Conservation (phyloP, 371 early-diverging fungal species). For the Dinochytrium kinnereticum region DNA sequence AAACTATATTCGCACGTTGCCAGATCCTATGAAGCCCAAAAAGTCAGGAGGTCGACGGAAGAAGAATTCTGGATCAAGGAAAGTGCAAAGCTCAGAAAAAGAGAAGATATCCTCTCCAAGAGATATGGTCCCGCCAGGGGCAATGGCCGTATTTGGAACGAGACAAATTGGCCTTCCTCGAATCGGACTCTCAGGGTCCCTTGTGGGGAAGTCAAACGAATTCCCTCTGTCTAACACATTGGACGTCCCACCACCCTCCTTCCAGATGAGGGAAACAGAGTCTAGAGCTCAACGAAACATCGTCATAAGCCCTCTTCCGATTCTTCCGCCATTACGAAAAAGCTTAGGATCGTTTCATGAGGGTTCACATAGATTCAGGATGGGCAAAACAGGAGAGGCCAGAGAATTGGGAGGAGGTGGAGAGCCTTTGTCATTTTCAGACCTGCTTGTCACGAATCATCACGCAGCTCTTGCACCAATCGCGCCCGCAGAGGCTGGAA, state of each 20-base stretch:
- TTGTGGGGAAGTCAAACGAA: background rate
- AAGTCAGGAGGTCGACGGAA: background rate
- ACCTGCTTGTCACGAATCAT: background rate
- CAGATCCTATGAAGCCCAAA: background rate
- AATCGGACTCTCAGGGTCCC: background rate
- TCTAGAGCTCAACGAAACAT: background rate
- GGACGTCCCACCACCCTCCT: background rate
- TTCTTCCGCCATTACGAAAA: conserved; percentile 3
- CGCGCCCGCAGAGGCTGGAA: conserved; percentile 3
- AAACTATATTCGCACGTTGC: background rate
- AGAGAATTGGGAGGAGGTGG: background rate
- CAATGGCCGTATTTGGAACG: conserved; percentile 11
- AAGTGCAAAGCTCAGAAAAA: background rate
- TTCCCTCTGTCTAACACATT: background rate
- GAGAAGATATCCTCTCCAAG: background rate
- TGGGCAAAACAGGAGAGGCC: background rate
- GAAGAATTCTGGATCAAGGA: conserved; percentile 10
- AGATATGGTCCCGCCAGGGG: background rate
- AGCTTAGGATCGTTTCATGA: background rate
- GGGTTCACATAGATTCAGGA: background rate
- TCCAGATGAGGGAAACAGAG: background rate
- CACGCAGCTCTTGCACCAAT: background rate
- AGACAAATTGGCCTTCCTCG: conserved; percentile 7
- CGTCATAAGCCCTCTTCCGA: background rate
- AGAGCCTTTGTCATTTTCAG: background rate